Conservation (phyloP, 148 eudicot genomes). For the Diospyros lotus region DNA sequence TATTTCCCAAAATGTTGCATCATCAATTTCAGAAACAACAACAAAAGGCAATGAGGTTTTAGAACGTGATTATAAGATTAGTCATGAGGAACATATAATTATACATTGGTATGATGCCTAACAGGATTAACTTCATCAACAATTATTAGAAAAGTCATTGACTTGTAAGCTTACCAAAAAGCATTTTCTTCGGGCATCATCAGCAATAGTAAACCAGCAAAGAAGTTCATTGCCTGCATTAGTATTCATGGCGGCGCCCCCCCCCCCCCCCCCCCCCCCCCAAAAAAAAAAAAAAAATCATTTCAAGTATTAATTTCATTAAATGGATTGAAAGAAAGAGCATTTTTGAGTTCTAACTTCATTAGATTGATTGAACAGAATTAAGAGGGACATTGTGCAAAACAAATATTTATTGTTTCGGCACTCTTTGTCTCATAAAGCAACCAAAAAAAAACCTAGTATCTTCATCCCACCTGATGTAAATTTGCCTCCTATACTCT, state of each 20-base stretch:
- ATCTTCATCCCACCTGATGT: not conserved
- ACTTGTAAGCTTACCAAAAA: constrained; percentile 66
- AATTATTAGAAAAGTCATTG: constrained; percentile 2
- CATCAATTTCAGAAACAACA: too few species aligned
- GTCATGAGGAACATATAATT: not conserved
- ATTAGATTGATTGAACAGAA: too few species aligned
- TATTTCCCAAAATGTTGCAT: not conserved
- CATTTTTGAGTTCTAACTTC: too few species aligned
- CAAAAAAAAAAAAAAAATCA: not conserved
- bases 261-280: too few species aligned
- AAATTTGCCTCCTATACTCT: not conserved
- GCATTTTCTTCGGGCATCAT: constrained; percentile 99
- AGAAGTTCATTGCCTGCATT: constrained; percentile 95
- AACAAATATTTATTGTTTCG: too few species aligned
- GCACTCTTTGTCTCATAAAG: not conserved
- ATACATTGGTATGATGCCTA: not conserved
- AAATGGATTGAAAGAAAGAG: not conserved
- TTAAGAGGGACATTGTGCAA: too few species aligned
- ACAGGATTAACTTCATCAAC: not conserved
- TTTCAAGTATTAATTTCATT: not conserved
- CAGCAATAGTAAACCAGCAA: constrained; percentile 84
- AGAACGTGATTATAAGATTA: not conserved
- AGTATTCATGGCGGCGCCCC: constrained; percentile 1
- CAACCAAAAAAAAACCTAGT: constrained; percentile 4
- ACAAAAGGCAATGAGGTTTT: not conserved